Percentiles rank a stretch among this genome's conserved stretches.
Conservation (phyloP, 805 yeast species). For the Lachancea nothofagi region DNA sequence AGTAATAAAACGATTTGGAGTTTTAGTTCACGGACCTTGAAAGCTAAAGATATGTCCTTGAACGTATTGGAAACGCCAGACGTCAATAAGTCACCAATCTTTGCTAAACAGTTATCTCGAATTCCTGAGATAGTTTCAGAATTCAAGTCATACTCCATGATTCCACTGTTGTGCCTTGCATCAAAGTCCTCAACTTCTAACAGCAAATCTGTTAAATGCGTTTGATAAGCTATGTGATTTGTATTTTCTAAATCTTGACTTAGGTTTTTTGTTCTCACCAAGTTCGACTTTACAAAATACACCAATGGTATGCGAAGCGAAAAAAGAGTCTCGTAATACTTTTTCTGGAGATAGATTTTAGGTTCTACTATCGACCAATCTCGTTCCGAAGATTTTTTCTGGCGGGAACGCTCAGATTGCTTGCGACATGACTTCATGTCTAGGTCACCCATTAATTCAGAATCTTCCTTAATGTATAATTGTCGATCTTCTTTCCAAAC, state of each 20-base stretch:
- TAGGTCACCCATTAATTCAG: conserved; percentile 2
- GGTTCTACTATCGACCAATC: conserved; percentile 15
- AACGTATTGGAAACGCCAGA: conserved; percentile 7
- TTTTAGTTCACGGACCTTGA: conserved; percentile 53
- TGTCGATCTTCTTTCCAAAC: conserved; percentile 9
- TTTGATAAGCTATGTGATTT: conserved; percentile 15
- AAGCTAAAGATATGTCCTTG: conserved; percentile 33
- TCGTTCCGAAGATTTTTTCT: neutral
- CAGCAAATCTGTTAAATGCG: conserved; percentile 29
- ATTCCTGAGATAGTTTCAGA: conserved; percentile 12
- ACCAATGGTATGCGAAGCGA: conserved; percentile 34
- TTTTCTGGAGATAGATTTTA: conserved; percentile 23
- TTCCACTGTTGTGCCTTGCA: conserved; percentile 33
- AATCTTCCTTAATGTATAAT: neutral
- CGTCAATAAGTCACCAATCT: neutral
- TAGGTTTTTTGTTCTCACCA: conserved; percentile 42
- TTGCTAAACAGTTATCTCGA: conserved; percentile 22
- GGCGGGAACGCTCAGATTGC: neutral
- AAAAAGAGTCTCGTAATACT: conserved; percentile 36
- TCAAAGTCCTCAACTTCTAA: conserved; percentile 39
- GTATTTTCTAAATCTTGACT: conserved; percentile 28
- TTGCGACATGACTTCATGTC: conserved; percentile 7
- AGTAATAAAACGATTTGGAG: conserved; percentile 45
- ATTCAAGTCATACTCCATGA: conserved; percentile 23
- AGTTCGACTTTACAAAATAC: conserved; percentile 44